Base-by-base conservation (phyloP, 768 basidiomycete species). In the Leucogyrophana mollusca region DNA sequence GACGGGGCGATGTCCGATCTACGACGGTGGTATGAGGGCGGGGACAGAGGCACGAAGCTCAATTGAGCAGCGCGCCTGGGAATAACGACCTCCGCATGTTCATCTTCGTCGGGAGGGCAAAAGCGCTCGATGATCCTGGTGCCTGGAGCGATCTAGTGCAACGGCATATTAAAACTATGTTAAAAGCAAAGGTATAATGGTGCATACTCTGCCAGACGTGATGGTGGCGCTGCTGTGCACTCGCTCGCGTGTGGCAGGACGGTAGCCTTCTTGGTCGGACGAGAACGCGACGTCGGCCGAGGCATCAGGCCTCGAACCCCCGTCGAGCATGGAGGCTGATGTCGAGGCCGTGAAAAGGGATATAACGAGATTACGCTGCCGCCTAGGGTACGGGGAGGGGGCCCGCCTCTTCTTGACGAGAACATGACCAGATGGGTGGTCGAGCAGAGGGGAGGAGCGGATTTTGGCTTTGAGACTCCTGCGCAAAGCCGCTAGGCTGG, bases 391-490 rank as follows among this genome's bases (percentile, higher is more conserved):
- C 6, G 27, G 27, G 27, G 27, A 30, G 7, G 27, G 27, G 13
- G 27, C 27, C 27, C 54, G 21, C 51, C 61, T 60, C 56, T 63
- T 63, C 40, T 58, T 63, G 44, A 54, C 48, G 32, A 63, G 47
- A 4, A 61, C 58, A 14, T 52, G 58, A 63, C 13, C 2, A 63
- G 52, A 1, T 51, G 51, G 5, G 52, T 61, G 36, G 54, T 54
- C 17, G 27, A 62, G n/a, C 2, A 62, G 52, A 2, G 54, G 51
- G 6, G 52, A 63, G 34, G 54, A 54, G 16, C 10, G 47, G 43
- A 62, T 61, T 61, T 45, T 52, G 24, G 60, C 49, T 56, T 62
- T 62, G 60, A 62, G 63, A 54, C 56, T 58, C 49, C 53, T 61
- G 22, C 51, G 61, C 4, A 62, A 44, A 6, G 56, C 51, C 58